Conservation (phyloP, 2,329 filamentous ascomycete species). For the Metarhizium robertsii region DNA sequence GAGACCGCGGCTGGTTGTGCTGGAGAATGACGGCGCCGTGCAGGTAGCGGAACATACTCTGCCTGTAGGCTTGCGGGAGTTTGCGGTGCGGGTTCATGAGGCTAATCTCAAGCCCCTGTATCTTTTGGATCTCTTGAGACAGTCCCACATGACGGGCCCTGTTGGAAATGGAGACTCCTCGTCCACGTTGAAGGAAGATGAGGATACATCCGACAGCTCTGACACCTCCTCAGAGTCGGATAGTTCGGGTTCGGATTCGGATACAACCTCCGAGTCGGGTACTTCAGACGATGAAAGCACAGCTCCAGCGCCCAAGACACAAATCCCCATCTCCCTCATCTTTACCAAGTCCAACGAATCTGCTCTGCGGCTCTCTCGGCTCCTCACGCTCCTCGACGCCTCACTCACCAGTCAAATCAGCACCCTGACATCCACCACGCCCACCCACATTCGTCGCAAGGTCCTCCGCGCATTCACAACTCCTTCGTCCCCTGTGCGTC, state of each 20-base stretch:
- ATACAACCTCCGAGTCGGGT: conserved; percentile 25
- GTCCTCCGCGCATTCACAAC: conserved; percentile 59
- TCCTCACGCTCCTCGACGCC: conserved; percentile 60
- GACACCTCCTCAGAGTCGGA: conserved; percentile 21
- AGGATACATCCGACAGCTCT: conserved; percentile 9
- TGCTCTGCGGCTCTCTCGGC: conserved; percentile 74
- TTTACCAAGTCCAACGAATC: conserved; percentile 89
- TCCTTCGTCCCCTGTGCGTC: conserved; percentile 55
- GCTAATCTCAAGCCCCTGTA: conserved; percentile 71
- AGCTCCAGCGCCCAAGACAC: conserved; percentile 8
- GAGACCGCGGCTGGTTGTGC: conserved; percentile 65
- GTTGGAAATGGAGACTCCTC: conserved; percentile 5
- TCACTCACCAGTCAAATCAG: conserved; percentile 47
- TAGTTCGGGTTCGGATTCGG: conserved; percentile 15
- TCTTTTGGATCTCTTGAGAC: conserved; percentile 65
- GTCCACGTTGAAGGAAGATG: background rate
- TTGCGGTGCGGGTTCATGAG: conserved; percentile 58
- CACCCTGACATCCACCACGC: conserved; percentile 68
- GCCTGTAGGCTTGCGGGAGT: conserved; percentile 54
- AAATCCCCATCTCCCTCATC: conserved; percentile 51
- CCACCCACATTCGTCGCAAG: conserved; percentile 60
- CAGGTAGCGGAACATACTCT: conserved; percentile 40
- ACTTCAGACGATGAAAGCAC: conserved; percentile 2
- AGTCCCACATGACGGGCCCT: conserved; percentile 34
- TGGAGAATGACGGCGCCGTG: conserved; percentile 49